A percentile compares a stretch with the other conserved stretches of the same genome.
Evolutionary conservation across 2,329 filamentous ascomycete genomes (phyloP).

Genomic region (Sordariomycetes sp.): DNA sequence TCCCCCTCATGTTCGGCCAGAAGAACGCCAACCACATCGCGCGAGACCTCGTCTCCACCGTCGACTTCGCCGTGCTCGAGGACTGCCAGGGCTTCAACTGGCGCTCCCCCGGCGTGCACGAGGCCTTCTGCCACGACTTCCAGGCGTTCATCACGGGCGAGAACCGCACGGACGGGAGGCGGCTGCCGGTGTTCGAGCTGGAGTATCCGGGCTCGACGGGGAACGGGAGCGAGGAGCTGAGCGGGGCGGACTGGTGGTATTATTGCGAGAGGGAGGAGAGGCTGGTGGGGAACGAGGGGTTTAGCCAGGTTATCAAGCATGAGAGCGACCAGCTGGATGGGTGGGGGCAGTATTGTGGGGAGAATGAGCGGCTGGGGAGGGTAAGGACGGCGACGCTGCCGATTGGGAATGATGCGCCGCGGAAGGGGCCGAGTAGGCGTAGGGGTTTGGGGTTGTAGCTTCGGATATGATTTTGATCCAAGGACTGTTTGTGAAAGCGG

Average conservation of each 20-base stretch:
- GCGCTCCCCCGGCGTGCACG: slow-evolving; percentile 11
- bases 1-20: slow-evolving; percentile 18
- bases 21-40: slow-evolving; percentile 20
- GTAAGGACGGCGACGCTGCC: not conserved
- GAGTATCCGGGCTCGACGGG: slow-evolving; percentile 19
- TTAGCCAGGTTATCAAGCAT: slow-evolving; percentile 21
- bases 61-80: slow-evolving; percentile 24
- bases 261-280: slow-evolving; percentile 13
- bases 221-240: slow-evolving; percentile 12
- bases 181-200: slow-evolving; percentile 19
- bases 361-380: slow-evolving; percentile 1
- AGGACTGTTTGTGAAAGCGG: too few relatives aligned
- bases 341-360: slow-evolving; percentile 19
- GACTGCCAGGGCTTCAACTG: slow-evolving; percentile 14
- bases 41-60: slow-evolving; percentile 11
- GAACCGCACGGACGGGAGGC: slow-evolving; percentile 12
- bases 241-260: slow-evolving; percentile 12
- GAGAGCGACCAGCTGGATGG: slow-evolving; percentile 19
- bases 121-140: slow-evolving; percentile 18
- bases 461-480: too few relatives aligned
- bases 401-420: not conserved
- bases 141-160: slow-evolving; percentile 13
- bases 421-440: too few relatives aligned
- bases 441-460: too few relatives aligned
- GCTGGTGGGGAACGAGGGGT: slow-evolving; percentile 15